These are phyloP conservation scores for Acephala macrosclerotiorum DNA, from an alignment of 2,329 filamentous ascomycete species.

Conservation along the genomic window DNA sequence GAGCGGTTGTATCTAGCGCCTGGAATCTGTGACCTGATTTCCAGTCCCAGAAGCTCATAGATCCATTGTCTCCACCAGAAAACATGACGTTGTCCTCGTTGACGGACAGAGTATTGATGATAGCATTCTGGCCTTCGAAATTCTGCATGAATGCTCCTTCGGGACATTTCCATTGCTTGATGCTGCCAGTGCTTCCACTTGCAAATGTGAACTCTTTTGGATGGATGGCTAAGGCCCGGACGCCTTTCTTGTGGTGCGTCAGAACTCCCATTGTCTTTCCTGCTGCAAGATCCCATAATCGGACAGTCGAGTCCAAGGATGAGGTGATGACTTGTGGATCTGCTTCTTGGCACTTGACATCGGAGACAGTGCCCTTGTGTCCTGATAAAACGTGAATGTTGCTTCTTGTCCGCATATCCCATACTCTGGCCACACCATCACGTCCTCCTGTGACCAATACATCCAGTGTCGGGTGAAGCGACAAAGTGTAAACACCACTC, in stretches of 20 bases:
- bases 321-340: slow-evolving; percentile 94
- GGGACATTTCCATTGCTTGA: slow-evolving; percentile 99
- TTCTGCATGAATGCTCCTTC: slow-evolving; percentile 99
- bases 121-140: slow-evolving; percentile 94
- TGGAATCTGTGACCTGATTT: slow-evolving; percentile 95
- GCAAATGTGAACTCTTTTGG: slow-evolving; percentile 97
- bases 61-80: slow-evolving; percentile 92
- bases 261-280: slow-evolving; percentile 96
- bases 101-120: slow-evolving; percentile 92
- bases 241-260: slow-evolving; percentile 98
- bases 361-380: slow-evolving; percentile 89
- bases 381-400: slow-evolving; percentile 94
- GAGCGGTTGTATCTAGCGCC: slow-evolving; percentile 86
- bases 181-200: slow-evolving; percentile 86
- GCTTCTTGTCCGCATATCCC: slow-evolving; percentile 97
- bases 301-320: slow-evolving; percentile 90
- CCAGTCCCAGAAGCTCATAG: slow-evolving; percentile 99
- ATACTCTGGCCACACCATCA: slow-evolving; percentile 93
- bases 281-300: slow-evolving; percentile 94
- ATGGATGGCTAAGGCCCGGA: slow-evolving; percentile 83
- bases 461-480: slow-evolving; percentile 93
- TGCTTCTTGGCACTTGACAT: slow-evolving; percentile 91
- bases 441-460: slow-evolving; percentile 93
- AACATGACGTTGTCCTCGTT: slow-evolving; percentile 97
- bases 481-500: slow-evolving; percentile 91